These are phyloP conservation scores for Rhodotorula sp. DNA, from an alignment of 1,284 basidiomycete species.

Conservation along the genomic window DNA sequence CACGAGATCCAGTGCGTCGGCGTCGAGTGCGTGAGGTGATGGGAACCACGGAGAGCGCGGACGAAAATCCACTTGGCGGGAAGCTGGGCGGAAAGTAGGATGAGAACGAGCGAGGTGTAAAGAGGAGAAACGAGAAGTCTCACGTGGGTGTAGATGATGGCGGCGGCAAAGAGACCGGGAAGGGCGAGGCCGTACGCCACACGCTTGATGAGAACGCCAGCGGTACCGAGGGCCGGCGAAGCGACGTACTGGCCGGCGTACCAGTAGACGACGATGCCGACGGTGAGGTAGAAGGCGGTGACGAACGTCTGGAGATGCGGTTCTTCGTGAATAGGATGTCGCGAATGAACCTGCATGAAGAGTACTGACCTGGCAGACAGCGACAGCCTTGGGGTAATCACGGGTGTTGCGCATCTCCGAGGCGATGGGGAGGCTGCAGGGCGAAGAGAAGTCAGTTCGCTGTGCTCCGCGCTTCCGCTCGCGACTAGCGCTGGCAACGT, in stretches of 20 bases:
- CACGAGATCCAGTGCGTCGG: conserved; percentile 63
- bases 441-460: not conserved
- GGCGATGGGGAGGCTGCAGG: conserved; percentile 45
- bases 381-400: conserved; percentile 29
- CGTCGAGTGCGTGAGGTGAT: conserved; percentile 64
- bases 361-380: conserved; percentile 29
- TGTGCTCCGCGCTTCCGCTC: no score
- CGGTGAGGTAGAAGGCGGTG: conserved; percentile 42
- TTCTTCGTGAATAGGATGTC: no score
- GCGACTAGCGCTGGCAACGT: not conserved
- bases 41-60: conserved; percentile 60
- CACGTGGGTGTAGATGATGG: conserved; percentile 57
- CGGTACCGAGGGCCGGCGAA: conserved; percentile 52
- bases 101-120: no score
- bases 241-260: conserved; percentile 47
- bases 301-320: conserved; percentile 25
- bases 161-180: conserved; percentile 42
- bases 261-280: conserved; percentile 27
- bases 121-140: no score
- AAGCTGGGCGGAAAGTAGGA: no score
- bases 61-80: conserved; percentile 62
- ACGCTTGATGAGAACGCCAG: conserved; percentile 52
- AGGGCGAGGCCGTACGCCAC: conserved; percentile 50
- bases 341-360: not conserved
- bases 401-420: conserved; percentile 52